phyloP scores from a whole-genome alignment of 306 rosid species.

The Acacia acuminata region DNA sequence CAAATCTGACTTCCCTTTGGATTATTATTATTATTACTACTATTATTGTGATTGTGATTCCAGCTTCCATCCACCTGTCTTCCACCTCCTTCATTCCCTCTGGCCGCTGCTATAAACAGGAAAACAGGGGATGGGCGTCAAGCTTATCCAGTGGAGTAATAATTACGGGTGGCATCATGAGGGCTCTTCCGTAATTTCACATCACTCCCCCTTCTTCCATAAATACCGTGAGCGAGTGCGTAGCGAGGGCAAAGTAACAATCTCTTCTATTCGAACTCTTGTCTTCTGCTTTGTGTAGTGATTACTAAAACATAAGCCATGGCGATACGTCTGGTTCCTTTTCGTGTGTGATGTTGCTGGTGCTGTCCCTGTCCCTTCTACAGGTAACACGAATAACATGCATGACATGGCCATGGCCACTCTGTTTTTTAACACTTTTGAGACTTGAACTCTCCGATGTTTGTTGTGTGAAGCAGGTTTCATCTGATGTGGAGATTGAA shows the following conservation, averaged over 20 bases:
- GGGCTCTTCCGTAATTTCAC: slow-evolving; percentile 20
- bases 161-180: not conserved
- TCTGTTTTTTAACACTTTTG: not conserved
- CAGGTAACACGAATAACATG: slow-evolving; percentile 19
- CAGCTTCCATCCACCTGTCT: slow-evolving; percentile 45
- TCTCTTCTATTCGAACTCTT: too few species aligned
- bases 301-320: not conserved
- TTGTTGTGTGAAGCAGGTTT: slow-evolving; percentile 36
- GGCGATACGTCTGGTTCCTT: slow-evolving; percentile 44
- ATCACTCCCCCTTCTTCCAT: not conserved
- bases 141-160: not conserved
- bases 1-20: not conserved
- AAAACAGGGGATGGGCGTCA: not conserved
- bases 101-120: not conserved
- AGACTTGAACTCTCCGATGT: not conserved
- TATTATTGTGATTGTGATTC: not conserved
- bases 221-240: too few species aligned
- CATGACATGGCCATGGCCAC: not conserved
- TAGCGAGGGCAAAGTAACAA: not conserved
- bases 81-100: not conserved
- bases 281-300: not conserved
- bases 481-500: slow-evolving; percentile 49
- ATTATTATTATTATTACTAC: too few species aligned
- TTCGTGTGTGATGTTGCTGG: slow-evolving; percentile 32
- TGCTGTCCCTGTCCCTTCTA: slow-evolving; percentile 38